Evolutionary conservation across 129 eudicot genomes (phyloP), one percentile per base, ranked within the genome.

Genomic region (Tanacetum coccineum): DNA sequence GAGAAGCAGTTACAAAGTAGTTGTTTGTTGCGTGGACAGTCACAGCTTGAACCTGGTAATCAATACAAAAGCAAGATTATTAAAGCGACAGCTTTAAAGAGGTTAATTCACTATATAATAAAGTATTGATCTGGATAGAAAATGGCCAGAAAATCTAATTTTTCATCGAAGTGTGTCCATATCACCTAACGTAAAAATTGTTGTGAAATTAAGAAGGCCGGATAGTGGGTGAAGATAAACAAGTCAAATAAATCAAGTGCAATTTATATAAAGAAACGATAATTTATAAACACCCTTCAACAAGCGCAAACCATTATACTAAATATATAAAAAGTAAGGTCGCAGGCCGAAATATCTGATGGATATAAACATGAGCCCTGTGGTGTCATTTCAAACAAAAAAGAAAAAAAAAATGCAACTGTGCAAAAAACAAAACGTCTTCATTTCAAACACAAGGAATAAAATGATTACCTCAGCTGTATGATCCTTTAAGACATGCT

Each of bases 11-110:
- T 49, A 93, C 98, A 53, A 86, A 86, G 70, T 89, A 93, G 60
- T 93, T 89, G 64, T 89, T 89, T 76, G 96, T 93, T 44, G 98
- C 95, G 77, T 93, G 98, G 28, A 93, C 71, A 13, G 98, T 88
- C 51, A 93, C 98, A 47, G 96, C 98, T 82, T 86, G 95, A 72
- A 93, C 98, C 98, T 93, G 87, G 51, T 40, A 67, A 46, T 39
- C 28, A 36, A 78, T 36, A 61, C 62, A 17, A n/a, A n/a, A 50
- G n/a, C 12, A 59, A 28, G 9, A 50, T 14, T 10, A 19, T 47
- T n/a, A 76, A 20, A 77, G 45, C 5, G 61, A 44, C 10, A 39
- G 22, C 40, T 28, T 57, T 48, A 36, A 12, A 64, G 10, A 54
- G 13, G 32, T 6, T 45, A 15, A 13, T 8, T 57, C 12, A 49